Conservation (phyloP, 495 filamentous ascomycete genomes). For the Tuber borchii region DNA sequence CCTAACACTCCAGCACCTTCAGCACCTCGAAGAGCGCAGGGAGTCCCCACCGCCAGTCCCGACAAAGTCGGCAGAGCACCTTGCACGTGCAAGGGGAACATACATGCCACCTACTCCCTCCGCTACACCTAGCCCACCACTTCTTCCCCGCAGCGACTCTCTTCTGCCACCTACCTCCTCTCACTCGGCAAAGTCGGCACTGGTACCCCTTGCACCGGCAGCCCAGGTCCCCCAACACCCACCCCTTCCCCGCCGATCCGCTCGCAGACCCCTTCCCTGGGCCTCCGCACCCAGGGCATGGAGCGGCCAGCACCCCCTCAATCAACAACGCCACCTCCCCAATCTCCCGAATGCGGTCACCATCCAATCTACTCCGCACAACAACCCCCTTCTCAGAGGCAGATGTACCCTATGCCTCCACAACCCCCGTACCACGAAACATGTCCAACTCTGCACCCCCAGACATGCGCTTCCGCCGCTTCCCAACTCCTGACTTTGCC, state of each 20-base stretch:
- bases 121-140: constrained; percentile 49
- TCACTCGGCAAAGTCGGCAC: constrained; percentile 36
- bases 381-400: constrained; percentile 76
- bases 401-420: constrained; percentile 71
- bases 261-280: constrained; percentile 35
- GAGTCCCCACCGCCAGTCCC: constrained; percentile 45
- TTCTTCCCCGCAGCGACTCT: constrained; percentile 23
- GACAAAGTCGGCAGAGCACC: constrained; percentile 46
- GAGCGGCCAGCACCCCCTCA: constrained; percentile 47
- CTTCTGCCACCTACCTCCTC: constrained; percentile 35
- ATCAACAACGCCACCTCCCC: constrained; percentile 29
- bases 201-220: constrained; percentile 38
- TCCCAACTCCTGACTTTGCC: constrained; percentile 34
- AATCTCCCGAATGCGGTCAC: constrained; percentile 31
- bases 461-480: constrained; percentile 67
- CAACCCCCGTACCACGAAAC: constrained; percentile 63
- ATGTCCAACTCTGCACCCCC: constrained; percentile 85
- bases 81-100: constrained; percentile 32
- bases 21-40: constrained; percentile 44
- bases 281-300: constrained; percentile 45
- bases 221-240: constrained; percentile 27
- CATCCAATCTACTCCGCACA: constrained; percentile 33
- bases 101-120: constrained; percentile 50
- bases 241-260: constrained; percentile 27
- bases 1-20: constrained; percentile 48